Evolutionary conservation across 23 red algal genomes (phyloP), one percentile per base, ranked within the genome.

Genomic region (Gracilaria domingensis): DNA sequence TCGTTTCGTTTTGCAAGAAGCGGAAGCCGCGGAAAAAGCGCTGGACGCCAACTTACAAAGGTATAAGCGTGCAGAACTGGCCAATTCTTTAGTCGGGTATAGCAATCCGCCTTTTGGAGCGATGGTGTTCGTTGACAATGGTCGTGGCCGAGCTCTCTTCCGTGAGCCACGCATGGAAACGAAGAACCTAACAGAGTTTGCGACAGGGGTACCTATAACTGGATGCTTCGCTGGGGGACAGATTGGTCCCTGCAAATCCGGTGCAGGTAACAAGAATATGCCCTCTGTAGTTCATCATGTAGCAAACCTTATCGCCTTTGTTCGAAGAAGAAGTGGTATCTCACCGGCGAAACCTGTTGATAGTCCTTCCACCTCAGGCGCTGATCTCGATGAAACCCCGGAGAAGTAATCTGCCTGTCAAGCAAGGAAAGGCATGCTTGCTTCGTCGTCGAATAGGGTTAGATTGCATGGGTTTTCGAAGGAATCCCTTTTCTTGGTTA

Each of bases 61-160:
- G 30, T 95, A 89, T 37, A 95, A 95, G 93, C 71, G 84, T 34
- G 36, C 65, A 26, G 84, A 88, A 47, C 51, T 95, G 47, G 84
- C 93, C 18, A 84, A 83, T 59, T 82, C 49, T 35, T 64, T 95
- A 37, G 84, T 84, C 30, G 93, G 93, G 12, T 83, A 88, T n/a
- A 83, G 84, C 80, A 95, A 95, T 60, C 76, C 93, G 24, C 93
- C 93, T 36, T 78, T 95, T 74, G 93, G 93, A 25, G 93, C 84
- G 7, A 81, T 88, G 50, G 73, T 90, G 16, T 89, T 95, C 66
- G 75, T 84, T 35, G 84, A 83, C 79, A 45, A 54, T 17, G 44
- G 66, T 50, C 71, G 93, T 11, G 93, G 84, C 12, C 53, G 79
- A 25, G 58, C 66, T 32, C 42, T 90, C 55, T 89, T 95, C 73